Base-by-base conservation (phyloP, 495 filamentous ascomycete genomes). In the Aspergillus olivimuriae region DNA sequence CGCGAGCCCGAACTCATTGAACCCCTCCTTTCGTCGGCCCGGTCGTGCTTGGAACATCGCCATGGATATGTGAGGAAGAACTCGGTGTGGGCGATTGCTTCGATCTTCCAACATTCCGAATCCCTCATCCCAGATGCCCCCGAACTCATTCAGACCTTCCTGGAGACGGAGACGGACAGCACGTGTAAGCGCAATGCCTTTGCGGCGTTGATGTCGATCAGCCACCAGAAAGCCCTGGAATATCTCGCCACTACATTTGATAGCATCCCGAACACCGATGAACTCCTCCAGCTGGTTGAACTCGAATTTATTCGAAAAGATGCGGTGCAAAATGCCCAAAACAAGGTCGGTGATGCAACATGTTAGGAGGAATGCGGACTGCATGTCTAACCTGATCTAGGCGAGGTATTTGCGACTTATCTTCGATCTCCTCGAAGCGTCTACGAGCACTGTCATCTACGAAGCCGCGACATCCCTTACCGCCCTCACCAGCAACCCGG, bases 101-200 rank as follows among this genome's bases (percentile, higher is more conserved):
- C 91, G 32, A 95, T 99, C 54, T 89, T 81, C 72, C 82, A 85
- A 52, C 89, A 95, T 68, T 91, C 87, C 19, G 89, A 92, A 45
- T 79, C 82, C 43, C 74, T 99, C 28, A 94, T 99, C 48, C 94
- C 94, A 33, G 94, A 99, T 63, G 94, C 91, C 7, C 84, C 94
- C 23, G 94, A 99, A 49, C 77, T 97, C 33, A 82, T 99, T 42
- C 80, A 87, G 44, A 82, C 78, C 1, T 97, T 97, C 75, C 77
- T 99, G 34, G 88, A 91, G 46, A 75, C 78, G 31, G 94, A 99
- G 68, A 95, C 78, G 50, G 94, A 99, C 62, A 76, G 85, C 43
- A 97, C 94, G 12, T 97, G 91, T 82, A 97, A 95, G 75, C 78
- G 94, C 53, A 99, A 99, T 66, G 94, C 91, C 18, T 99, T 97